A percentile compares a stretch with the other conserved stretches of the same genome.
phyloP scores from a whole-genome alignment of 306 rosid species.

The Lathyrus sativus region DNA sequence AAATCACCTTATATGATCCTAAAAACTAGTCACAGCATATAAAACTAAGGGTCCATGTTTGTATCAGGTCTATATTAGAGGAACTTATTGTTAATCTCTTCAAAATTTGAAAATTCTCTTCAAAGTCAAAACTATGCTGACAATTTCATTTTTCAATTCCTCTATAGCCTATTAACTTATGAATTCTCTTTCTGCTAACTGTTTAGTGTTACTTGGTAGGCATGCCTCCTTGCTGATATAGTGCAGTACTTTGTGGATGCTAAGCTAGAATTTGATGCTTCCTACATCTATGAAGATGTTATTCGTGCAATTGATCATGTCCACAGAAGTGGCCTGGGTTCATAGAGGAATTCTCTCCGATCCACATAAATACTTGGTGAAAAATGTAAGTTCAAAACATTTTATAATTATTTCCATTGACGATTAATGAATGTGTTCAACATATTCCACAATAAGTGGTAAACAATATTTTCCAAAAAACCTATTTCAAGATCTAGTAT shows the following conservation, averaged over 20 bases:
- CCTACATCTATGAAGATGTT: conserved; percentile 90
- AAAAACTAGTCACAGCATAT: background rate
- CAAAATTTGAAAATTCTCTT: conserved; percentile 27
- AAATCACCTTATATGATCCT: conserved; percentile 1
- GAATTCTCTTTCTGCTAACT: conserved; percentile 33
- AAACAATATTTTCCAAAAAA: conserved; percentile 16
- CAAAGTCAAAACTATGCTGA: conserved; percentile 27
- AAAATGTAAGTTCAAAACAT: conserved; percentile 66
- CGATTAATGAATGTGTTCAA: conserved; percentile 19
- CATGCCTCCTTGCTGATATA: conserved; percentile 97
- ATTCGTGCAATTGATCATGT: conserved; percentile 87
- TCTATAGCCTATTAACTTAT: conserved; percentile 8
- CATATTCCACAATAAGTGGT: conserved; percentile 32
- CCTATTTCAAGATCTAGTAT: conserved; percentile 27
- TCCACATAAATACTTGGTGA: conserved; percentile 73
- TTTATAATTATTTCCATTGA: conserved; percentile 22
- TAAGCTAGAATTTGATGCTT: conserved; percentile 87
- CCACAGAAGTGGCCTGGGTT: conserved; percentile 84
- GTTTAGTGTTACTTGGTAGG: conserved; percentile 57
- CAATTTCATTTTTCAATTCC: conserved; percentile 32
- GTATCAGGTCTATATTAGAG: background rate
- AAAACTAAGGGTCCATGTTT: background rate
- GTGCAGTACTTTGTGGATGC: conserved; percentile 93
- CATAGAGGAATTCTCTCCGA: conserved; percentile 77
- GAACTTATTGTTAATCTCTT: background rate